These are phyloP conservation scores for Boletus patriciae DNA, from an alignment of 768 basidiomycete genomes.

Conservation along the genomic window DNA sequence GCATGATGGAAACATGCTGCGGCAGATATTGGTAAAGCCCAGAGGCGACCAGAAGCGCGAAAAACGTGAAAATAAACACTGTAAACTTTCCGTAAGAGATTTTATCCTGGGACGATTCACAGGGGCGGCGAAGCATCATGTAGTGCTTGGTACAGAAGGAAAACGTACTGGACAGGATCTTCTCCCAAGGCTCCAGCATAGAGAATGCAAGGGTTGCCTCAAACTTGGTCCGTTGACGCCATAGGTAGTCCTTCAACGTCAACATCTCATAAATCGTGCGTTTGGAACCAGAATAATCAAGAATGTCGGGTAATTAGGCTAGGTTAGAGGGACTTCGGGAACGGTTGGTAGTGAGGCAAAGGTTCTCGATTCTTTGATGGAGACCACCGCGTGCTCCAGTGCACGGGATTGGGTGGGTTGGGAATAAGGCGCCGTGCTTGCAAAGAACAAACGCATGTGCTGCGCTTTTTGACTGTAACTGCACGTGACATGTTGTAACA, in stretches of 20 bases:
- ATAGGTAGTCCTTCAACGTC: slow-evolving; percentile 33
- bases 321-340: background rate
- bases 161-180: slow-evolving; percentile 54
- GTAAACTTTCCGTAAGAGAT: slow-evolving; percentile 11
- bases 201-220: slow-evolving; percentile 60
- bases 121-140: background rate
- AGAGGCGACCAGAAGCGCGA: slow-evolving; percentile 47
- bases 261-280: slow-evolving; percentile 27
- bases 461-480: slow-evolving; percentile 3
- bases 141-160: background rate
- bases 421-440: background rate
- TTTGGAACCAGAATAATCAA: background rate
- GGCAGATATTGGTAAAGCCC: slow-evolving; percentile 62
- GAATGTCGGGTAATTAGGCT: background rate
- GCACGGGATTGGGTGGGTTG: background rate
- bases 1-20: slow-evolving; percentile 54
- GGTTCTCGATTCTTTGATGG: background rate
- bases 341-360: background rate
- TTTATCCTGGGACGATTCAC: background rate
- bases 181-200: slow-evolving; percentile 74
- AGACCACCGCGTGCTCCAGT: slow-evolving; percentile 1
- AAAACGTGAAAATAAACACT: slow-evolving; percentile 45
- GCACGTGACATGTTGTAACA: slow-evolving; percentile 23
- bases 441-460: background rate
- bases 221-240: slow-evolving; percentile 34